Conservation (phyloP, 2,329 filamentous ascomycete species). For the Penicillium concentricum region DNA sequence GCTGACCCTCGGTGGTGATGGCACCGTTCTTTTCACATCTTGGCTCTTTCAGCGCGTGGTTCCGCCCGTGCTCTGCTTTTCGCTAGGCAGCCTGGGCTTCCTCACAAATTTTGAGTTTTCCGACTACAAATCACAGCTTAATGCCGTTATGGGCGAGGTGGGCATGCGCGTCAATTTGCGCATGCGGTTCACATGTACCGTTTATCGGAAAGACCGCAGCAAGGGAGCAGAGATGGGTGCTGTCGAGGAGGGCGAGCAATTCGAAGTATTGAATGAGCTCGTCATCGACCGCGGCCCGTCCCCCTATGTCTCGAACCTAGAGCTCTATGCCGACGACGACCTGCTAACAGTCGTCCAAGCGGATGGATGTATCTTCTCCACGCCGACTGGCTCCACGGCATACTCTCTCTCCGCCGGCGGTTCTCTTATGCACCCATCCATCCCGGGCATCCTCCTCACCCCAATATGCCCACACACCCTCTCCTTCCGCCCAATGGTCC, state of each 20-base stretch:
- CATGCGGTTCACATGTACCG: constrained; percentile 98
- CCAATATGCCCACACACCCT: constrained; percentile 97
- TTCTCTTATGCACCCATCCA: constrained; percentile 92
- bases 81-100: constrained; percentile 88
- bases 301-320: constrained; percentile 93
- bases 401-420: constrained; percentile 96
- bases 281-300: constrained; percentile 97
- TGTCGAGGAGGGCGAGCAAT: constrained; percentile 89
- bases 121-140: constrained; percentile 81
- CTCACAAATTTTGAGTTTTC: constrained; percentile 96
- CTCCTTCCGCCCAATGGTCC: constrained; percentile 95
- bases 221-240: constrained; percentile 52
- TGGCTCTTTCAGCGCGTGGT: constrained; percentile 97
- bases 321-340: constrained; percentile 93
- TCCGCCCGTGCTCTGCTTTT: constrained; percentile 88
- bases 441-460: constrained; percentile 92
- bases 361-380: constrained; percentile 96
- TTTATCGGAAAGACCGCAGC: constrained; percentile 68
- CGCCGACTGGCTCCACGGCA: constrained; percentile 89
- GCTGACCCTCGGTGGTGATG: constrained; percentile 87
- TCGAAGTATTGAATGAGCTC: constrained; percentile 96
- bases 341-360: constrained; percentile 94
- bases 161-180: constrained; percentile 97
- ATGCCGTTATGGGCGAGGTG: constrained; percentile 85
- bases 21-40: constrained; percentile 93